Conservation (phyloP, 257 asterid species). For the Buddleja alternifolia region DNA sequence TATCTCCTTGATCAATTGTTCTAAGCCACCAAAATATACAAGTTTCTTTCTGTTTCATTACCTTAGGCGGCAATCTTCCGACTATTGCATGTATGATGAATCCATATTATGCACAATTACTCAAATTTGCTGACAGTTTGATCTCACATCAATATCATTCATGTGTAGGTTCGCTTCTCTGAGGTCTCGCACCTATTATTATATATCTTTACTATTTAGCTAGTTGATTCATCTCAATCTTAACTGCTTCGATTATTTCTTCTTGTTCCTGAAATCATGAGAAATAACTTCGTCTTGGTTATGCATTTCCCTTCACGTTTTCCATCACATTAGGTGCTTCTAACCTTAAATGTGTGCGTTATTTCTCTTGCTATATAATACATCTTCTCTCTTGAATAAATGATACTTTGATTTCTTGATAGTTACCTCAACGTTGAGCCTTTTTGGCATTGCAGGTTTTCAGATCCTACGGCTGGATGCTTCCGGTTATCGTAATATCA, state of each 20-base stretch:
- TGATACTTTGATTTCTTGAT: not conserved
- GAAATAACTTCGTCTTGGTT: no score
- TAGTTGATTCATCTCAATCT: not conserved
- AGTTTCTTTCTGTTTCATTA: not conserved
- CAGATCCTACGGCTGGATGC: slow-evolving; percentile 64
- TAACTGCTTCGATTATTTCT: not conserved
- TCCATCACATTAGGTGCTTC: no score
- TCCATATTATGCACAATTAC: not conserved
- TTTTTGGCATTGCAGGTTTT: slow-evolving; percentile 67
- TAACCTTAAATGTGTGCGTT: no score
- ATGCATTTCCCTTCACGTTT: no score
- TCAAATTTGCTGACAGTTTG: not conserved
- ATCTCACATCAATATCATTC: not conserved
- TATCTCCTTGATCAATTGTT: no score
- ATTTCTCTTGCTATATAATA: not conserved
- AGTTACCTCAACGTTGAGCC: slow-evolving; percentile 16
- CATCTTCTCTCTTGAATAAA: not conserved
- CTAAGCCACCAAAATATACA: not conserved
- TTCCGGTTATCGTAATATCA: slow-evolving; percentile 56
- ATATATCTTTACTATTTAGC: no score
- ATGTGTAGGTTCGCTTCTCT: not conserved
- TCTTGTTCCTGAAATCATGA: no score
- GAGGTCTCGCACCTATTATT: not conserved
- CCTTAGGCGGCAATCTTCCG: not conserved
- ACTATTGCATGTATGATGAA: not conserved